Evolutionary conservation across 1,139 yeast genomes (phyloP).

Genomic region (Magnusiomyces starmeri): DNA sequence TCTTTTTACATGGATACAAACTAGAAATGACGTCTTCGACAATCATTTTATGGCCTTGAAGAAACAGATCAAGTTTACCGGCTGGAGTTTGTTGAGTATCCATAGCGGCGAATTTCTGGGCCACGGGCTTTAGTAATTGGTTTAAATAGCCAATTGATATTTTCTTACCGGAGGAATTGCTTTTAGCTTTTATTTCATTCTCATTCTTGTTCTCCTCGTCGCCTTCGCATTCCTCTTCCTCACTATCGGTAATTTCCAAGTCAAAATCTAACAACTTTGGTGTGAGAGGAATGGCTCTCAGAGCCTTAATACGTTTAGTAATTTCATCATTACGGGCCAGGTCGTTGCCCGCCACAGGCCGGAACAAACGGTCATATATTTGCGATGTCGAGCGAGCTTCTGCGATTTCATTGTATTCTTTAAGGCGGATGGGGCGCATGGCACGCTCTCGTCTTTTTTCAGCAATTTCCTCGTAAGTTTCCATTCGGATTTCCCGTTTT

Average conservation of each 20-base stretch:
- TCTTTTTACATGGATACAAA: not conserved
- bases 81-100: constrained; percentile 13
- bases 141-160: too few species aligned
- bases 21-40: constrained; percentile 4
- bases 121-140: constrained; percentile 20
- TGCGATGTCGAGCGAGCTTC: constrained; percentile 39
- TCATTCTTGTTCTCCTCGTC: not conserved
- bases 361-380: constrained; percentile 30
- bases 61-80: constrained; percentile 4
- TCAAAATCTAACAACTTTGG: constrained; percentile 26
- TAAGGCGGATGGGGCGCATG: constrained; percentile 24
- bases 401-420: constrained; percentile 33
- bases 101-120: constrained; percentile 24
- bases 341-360: constrained; percentile 25
- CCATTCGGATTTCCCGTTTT: constrained; percentile 29
- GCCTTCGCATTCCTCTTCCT: constrained; percentile 11
- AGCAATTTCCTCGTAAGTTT: constrained; percentile 32
- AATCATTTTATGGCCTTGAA: constrained; percentile 5
- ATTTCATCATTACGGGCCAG: constrained; percentile 24
- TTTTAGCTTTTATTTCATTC: too few species aligned
- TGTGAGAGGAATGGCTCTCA: constrained; percentile 26
- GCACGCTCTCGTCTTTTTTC: constrained; percentile 26
- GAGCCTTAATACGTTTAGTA: constrained; percentile 25
- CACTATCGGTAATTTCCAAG: constrained; percentile 2
- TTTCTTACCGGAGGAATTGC: too few species aligned